Base-by-base conservation (phyloP, 78 protist genomes). In the Chrysochromulina parva region DNA sequence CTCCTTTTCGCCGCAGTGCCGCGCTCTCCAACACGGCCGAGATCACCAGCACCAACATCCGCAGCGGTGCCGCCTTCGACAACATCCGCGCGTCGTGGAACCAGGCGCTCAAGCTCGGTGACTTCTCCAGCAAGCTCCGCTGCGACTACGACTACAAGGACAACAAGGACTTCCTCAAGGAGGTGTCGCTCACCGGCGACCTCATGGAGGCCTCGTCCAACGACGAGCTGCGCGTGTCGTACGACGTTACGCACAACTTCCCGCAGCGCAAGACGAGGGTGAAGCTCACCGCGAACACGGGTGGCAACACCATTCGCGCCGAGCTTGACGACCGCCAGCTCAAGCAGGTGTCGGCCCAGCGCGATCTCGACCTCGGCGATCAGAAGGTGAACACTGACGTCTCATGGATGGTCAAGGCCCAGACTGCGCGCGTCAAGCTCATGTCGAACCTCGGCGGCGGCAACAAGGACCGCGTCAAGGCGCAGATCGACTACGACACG, bases 341-440 rank as follows among this genome's bases (percentile, higher is more conserved):
- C 55, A 6, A 4, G 20, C 55, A 74, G 82, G 82, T 74, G 24
- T 9, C 28, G 24, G 82, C 26, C 11, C 24, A 1, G 13, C 82
- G 82, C 55, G 53, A 28, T 9, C 55, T 74, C 57, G 82, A 74
- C 52, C 24, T 74, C 57, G 82, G 57, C 1, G 82, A 74, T 57
- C 24, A 74, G 22, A 74, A 74, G 55, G 57, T 74, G 57, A 19
- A 74, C 82, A 13, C 48, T 53, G 26, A 48, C 38, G 55, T 57
- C 0, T 17, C 55, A 2, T 74, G 82, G 82, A 7, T 38, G 28
- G 82, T 74, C 82, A 3, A 74, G 82, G 82, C 82, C 24, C 38
- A 74, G 82, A n/a, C 53, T 1, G 82, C 82, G 17, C 82, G 82
- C 24, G 57, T 74, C 28, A 74, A 74, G 82, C 53, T 74, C 24